Evolutionary conservation across 2,329 filamentous ascomycete genomes (phyloP).

Genomic region (Helminthosporium solani): DNA sequence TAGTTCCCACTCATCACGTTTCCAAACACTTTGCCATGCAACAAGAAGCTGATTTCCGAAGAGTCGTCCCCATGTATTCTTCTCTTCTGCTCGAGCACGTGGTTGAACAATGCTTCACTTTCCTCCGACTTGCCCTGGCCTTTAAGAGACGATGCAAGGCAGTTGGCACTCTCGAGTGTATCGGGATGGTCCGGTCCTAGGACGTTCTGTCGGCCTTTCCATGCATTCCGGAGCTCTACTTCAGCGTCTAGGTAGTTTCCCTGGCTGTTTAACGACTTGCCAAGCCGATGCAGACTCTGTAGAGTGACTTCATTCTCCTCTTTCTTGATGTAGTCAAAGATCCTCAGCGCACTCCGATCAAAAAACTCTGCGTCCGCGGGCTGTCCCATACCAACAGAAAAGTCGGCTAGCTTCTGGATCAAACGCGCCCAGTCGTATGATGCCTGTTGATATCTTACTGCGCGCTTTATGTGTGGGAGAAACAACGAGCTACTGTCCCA

Average conservation of each 20-base stretch:
- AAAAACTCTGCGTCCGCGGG: too few relatives aligned
- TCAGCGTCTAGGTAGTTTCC: constrained; percentile 4
- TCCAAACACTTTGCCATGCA: too few relatives aligned
- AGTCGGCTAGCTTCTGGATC: too few relatives aligned
- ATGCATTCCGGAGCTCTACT: neutral
- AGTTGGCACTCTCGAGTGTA: neutral
- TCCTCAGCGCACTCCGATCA: too few relatives aligned
- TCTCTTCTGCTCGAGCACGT: too few relatives aligned
- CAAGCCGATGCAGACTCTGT: neutral
- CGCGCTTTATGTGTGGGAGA: too few relatives aligned
- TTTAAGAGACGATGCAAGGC: neutral
- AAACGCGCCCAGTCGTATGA: too few relatives aligned
- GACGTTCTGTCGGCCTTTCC: neutral
- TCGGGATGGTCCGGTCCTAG: neutral
- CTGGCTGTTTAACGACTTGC: neutral
- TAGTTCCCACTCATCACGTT: too few relatives aligned
- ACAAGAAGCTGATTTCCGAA: too few relatives aligned
- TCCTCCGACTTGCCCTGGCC: neutral
- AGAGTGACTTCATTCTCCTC: constrained; percentile 2
- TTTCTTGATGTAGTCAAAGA: neutral
- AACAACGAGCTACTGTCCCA: neutral
- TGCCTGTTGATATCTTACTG: too few relatives aligned
- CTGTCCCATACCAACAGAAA: neutral
- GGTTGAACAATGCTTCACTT: neutral
- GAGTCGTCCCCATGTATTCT: too few relatives aligned